Percentiles rank a stretch among this genome's conserved stretches.
These are phyloP conservation scores for Tuber calosporum DNA, from an alignment of 495 filamentous ascomycete species.

Conservation along the genomic window DNA sequence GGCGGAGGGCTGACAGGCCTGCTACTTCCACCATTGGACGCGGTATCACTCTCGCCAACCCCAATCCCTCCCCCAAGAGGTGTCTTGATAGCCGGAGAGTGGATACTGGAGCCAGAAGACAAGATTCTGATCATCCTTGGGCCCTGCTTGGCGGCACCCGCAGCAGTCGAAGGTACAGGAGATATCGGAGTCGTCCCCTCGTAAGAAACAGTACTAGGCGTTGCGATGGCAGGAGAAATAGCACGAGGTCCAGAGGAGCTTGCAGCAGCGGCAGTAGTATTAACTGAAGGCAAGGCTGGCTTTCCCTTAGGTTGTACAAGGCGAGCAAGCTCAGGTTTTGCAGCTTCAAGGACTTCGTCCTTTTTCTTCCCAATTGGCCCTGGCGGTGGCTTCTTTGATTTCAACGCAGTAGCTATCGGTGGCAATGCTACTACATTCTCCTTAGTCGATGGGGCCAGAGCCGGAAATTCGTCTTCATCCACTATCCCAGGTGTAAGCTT, in stretches of 20 bases:
- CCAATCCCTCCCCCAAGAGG: conserved; percentile 18
- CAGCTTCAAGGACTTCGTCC: conserved; percentile 22
- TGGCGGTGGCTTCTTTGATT: conserved; percentile 10
- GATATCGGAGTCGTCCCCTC: neutral
- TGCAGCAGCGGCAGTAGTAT: neutral
- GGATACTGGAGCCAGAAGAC: conserved; percentile 10
- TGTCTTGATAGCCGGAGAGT: conserved; percentile 5
- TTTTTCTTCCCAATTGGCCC: conserved; percentile 42
- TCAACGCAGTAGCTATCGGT: conserved; percentile 14
- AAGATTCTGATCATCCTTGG: conserved; percentile 36
- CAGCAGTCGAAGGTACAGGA: conserved; percentile 1
- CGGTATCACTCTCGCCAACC: conserved; percentile 29
- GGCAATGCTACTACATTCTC: conserved; percentile 1
- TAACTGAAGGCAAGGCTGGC: neutral
- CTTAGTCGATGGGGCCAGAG: conserved; percentile 43
- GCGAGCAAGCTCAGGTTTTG: conserved; percentile 36
- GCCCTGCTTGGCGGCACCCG: conserved; percentile 3
- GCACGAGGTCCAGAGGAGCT: neutral
- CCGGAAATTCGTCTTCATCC: conserved; percentile 56
- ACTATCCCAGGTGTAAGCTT: conserved; percentile 36
- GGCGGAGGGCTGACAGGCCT: conserved; percentile 30
- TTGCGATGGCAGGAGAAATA: neutral
- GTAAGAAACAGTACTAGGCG: neutral
- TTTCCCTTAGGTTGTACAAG: neutral
- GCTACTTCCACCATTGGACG: conserved; percentile 31